These are phyloP conservation scores for Xylariales sp. DNA, from an alignment of 2,329 filamentous ascomycete genomes.

Conservation along the genomic window DNA sequence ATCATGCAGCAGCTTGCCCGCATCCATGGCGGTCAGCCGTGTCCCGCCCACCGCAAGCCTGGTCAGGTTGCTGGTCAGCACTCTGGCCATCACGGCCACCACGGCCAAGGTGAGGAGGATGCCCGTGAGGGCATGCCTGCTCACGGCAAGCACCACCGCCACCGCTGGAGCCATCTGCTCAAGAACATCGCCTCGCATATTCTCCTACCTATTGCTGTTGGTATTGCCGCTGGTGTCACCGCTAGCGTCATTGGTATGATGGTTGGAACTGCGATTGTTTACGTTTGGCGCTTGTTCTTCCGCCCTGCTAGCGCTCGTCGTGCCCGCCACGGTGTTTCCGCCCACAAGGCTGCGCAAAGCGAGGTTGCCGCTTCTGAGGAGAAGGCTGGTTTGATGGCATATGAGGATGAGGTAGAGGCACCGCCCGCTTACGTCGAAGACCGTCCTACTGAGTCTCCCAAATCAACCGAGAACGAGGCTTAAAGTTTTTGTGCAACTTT, in stretches of 20 bases:
- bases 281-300: slow-evolving; percentile 51
- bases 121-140: slow-evolving; percentile 2
- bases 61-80: slow-evolving; percentile 15
- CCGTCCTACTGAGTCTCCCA: slow-evolving; percentile 15
- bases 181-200: slow-evolving; percentile 58
- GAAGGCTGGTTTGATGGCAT: slow-evolving; percentile 45
- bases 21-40: slow-evolving; percentile 31
- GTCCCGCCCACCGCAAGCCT: slow-evolving; percentile 27
- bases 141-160: slow-evolving; percentile 18
- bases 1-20: slow-evolving; percentile 37
- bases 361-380: slow-evolving; percentile 39
- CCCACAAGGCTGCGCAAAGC: slow-evolving; percentile 28
- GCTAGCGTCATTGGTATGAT: slow-evolving; percentile 66
- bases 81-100: slow-evolving; percentile 15
- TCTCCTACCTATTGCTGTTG: slow-evolving; percentile 63
- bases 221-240: slow-evolving; percentile 62
- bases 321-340: slow-evolving; percentile 22
- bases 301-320: slow-evolving; percentile 30
- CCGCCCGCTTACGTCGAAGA: slow-evolving; percentile 24
- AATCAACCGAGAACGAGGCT: slow-evolving; percentile 22
- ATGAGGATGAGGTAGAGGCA: slow-evolving; percentile 24
- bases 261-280: slow-evolving; percentile 57
- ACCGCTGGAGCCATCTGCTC: slow-evolving; percentile 42
- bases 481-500: slow-evolving; percentile 9
- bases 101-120: slow-evolving; percentile 13